A percentile compares a stretch with the other conserved stretches of the same genome.
phyloP scores from a whole-genome alignment of 495 filamentous ascomycete species.

The Bacidia gigantensis region DNA sequence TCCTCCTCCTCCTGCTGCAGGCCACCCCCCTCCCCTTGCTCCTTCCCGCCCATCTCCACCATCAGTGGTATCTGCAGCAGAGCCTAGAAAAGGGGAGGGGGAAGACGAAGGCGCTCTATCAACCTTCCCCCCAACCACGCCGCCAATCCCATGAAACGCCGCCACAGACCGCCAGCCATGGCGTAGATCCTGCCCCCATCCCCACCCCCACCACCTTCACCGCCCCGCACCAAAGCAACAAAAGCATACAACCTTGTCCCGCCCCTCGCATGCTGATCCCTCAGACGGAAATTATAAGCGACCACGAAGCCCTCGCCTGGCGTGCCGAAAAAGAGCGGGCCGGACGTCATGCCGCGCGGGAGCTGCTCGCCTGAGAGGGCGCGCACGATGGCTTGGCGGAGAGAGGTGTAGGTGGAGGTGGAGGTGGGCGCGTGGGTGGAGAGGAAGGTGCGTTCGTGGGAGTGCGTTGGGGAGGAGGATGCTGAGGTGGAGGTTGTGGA shows the following conservation, averaged over 20 bases:
- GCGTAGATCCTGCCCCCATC: conserved; percentile 37
- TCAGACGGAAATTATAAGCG: conserved; percentile 81
- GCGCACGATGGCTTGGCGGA: conserved; percentile 74
- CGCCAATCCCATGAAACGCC: conserved; percentile 64
- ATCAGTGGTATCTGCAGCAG: too few species aligned
- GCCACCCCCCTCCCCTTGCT: conserved; percentile 12
- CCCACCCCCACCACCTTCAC: conserved; percentile 62
- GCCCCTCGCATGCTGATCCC: conserved; percentile 77
- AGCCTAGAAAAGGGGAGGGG: too few species aligned
- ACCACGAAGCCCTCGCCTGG: conserved; percentile 73
- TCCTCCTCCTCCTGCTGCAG: neutral
- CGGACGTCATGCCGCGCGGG: conserved; percentile 58
- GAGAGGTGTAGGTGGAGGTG: conserved; percentile 65
- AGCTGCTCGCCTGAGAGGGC: conserved; percentile 77
- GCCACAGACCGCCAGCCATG: conserved; percentile 42
- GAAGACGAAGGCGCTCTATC: too few species aligned
- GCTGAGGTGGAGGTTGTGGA: conserved; percentile 23
- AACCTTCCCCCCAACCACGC: conserved; percentile 53
- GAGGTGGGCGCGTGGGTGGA: conserved; percentile 68
- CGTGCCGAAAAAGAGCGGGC: conserved; percentile 80
- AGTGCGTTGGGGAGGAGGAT: conserved; percentile 42
- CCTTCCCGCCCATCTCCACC: conserved; percentile 52
- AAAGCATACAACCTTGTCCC: conserved; percentile 77
- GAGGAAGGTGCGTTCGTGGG: conserved; percentile 73
- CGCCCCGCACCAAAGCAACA: conserved; percentile 57